Percentiles rank a stretch among this genome's conserved stretches.
These are phyloP conservation scores for Talaromyces stipitatus DNA, from an alignment of 495 filamentous ascomycete species.

Conservation along the genomic window DNA sequence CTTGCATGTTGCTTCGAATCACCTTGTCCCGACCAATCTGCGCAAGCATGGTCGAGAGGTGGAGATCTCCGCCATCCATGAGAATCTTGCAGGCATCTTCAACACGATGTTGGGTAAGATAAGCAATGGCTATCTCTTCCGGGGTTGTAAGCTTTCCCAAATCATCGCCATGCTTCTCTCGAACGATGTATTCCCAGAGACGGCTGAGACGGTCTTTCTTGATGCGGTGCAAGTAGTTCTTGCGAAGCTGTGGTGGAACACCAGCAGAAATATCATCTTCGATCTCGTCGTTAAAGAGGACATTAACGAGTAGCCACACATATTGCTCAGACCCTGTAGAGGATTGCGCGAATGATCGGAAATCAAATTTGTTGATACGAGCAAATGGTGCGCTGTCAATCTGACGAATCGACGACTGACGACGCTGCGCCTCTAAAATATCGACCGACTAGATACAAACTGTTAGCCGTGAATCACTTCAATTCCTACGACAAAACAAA, in stretches of 20 bases:
- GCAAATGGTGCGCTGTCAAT: slow-evolving; percentile 34
- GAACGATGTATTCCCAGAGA: slow-evolving; percentile 41
- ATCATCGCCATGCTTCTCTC: slow-evolving; percentile 36
- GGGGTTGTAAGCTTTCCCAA: slow-evolving; percentile 43
- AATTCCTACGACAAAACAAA: slow-evolving; percentile 10
- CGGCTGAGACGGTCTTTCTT: slow-evolving; percentile 45
- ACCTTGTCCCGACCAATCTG: slow-evolving; percentile 64
- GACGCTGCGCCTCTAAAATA: slow-evolving; percentile 30
- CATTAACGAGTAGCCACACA: slow-evolving; percentile 57
- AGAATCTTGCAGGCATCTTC: slow-evolving; percentile 74
- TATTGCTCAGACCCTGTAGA: slow-evolving; percentile 28
- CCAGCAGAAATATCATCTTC: slow-evolving; percentile 38
- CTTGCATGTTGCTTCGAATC: slow-evolving; percentile 58
- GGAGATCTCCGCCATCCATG: slow-evolving; percentile 62
- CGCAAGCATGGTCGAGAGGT: slow-evolving; percentile 74
- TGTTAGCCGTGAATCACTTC: background rate
- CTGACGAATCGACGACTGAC: slow-evolving; percentile 25
- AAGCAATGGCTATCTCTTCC: slow-evolving; percentile 79
- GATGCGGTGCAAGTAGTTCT: slow-evolving; percentile 39
- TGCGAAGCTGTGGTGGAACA: slow-evolving; percentile 30
- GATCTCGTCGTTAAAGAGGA: slow-evolving; percentile 71
- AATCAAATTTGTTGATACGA: slow-evolving; percentile 23
- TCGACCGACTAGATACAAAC: slow-evolving; percentile 16
- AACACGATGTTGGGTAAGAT: slow-evolving; percentile 68
- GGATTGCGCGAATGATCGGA: slow-evolving; percentile 28